A percentile compares a stretch with the other conserved stretches of the same genome.
phyloP scores from a whole-genome alignment of 83 land plant species.

The Isoetes engelmannii region DNA sequence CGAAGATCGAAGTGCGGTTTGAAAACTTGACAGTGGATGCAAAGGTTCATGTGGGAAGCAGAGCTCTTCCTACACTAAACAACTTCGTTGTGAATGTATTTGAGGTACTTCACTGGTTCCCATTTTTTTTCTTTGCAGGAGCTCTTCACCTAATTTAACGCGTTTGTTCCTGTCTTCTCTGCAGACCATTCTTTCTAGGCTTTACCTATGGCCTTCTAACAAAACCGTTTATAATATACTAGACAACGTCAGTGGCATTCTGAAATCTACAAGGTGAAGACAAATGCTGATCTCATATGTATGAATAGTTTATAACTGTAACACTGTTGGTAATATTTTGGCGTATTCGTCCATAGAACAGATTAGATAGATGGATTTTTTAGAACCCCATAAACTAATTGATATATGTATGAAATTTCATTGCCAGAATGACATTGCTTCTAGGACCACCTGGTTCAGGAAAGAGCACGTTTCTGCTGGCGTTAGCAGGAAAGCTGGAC shows the following conservation, averaged over 20 bases:
- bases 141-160: not conserved
- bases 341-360: no score
- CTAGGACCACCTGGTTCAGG: constrained; percentile 68
- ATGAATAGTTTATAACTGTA: no score
- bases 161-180: not conserved
- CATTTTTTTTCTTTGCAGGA: not conserved
- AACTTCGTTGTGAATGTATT: constrained; percentile 43
- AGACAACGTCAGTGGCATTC: constrained; percentile 45
- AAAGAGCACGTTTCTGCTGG: constrained; percentile 50
- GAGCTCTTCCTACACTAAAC: constrained; percentile 64
- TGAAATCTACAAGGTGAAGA: constrained; percentile 54
- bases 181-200: not conserved
- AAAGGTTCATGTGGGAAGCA: constrained; percentile 55
- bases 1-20: constrained; percentile 59
- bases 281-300: no score
- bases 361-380: no score
- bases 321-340: no score
- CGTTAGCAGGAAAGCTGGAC: constrained; percentile 57
- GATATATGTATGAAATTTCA: not conserved
- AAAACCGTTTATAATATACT: constrained; percentile 41
- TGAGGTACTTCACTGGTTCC: constrained; percentile 36
- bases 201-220: constrained; percentile 11
- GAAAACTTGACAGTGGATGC: constrained; percentile 52
- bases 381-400: no score
- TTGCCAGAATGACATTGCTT: constrained; percentile 58